phyloP scores from a whole-genome alignment of 805 yeast species.

The Candida taoyuanica region DNA sequence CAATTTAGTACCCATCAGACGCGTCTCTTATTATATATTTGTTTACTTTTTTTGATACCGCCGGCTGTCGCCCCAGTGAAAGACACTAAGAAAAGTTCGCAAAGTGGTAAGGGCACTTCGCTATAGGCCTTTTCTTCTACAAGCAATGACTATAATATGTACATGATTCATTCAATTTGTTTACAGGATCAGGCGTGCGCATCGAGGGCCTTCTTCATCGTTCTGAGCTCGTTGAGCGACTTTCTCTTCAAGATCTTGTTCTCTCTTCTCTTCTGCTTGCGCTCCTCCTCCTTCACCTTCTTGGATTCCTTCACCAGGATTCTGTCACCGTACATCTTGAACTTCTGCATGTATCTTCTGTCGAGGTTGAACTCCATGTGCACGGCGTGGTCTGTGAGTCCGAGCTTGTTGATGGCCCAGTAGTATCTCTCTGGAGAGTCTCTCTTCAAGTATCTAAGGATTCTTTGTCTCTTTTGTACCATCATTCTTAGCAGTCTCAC shows the following conservation, averaged over 20 bases:
- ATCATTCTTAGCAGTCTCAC: constrained; percentile 71
- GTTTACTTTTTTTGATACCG: too few relatives aligned
- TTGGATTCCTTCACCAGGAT: constrained; percentile 54
- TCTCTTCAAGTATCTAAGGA: constrained; percentile 75
- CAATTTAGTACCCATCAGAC: too few relatives aligned
- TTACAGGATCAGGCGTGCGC: constrained; percentile 1
- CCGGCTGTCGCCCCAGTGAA: too few relatives aligned
- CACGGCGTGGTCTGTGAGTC: constrained; percentile 76
- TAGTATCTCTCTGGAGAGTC: constrained; percentile 78
- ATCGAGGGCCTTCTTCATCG: constrained; percentile 24
- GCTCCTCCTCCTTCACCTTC: constrained; percentile 41
- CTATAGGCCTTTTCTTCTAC: not conserved
- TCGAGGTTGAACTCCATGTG: constrained; percentile 78
- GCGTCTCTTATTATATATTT: too few relatives aligned
- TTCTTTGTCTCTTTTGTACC: constrained; percentile 85
- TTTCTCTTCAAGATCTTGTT: constrained; percentile 34
- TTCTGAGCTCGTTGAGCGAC: constrained; percentile 24
- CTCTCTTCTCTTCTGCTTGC: constrained; percentile 43
- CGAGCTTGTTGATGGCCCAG: constrained; percentile 82
- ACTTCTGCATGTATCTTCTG: constrained; percentile 72
- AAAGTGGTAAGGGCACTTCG: not conserved
- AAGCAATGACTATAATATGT: not conserved
- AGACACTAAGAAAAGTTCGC: too few relatives aligned
- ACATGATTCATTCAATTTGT: not conserved
- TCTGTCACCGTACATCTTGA: constrained; percentile 73